Evolutionary conservation across 1,284 basidiomycete species (phyloP), one percentile per base, ranked within the genome.

Genomic region (Erythrobasidium hasegawianum): DNA sequence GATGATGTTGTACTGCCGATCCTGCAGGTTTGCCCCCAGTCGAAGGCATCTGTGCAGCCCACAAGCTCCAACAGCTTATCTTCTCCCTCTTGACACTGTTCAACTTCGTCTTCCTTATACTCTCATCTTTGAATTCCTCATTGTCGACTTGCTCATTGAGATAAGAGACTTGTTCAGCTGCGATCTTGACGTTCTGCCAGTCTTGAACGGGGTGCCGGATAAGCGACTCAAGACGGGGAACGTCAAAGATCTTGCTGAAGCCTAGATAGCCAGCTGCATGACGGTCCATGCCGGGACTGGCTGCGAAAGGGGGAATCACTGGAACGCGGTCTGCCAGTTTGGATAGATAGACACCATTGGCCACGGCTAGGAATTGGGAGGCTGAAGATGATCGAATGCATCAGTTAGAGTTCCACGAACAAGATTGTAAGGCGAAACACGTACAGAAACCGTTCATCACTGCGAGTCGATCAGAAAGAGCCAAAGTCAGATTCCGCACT

Each of bases 1-100:
- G 24, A 52, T 65, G 62, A 43, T 65, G 8, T 24, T 65, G 62
- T 22, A 65, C 62, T 13, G 45, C 56, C 47, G 54, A 57, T 41
- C 62, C 62, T 8, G 62, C 62, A 38, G 62, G 56, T 43, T 53
- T 65, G 13, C 62, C 62, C 27, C 41, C 24, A 14, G 24, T 10
- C 33, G 33, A 33, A 7, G 62, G 62, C 62, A 65, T 65, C 22
- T 65, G 62, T 24, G 62, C 55, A 9, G 62, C 62, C 62, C 62
- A 65, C 11, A 65, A 38, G 18, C 62, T 65, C 62, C 62, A 65
- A 33, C 62, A 65, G 14, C 41, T 39, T 2, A 65, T 53, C 33
- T 65, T 65, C 56, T 65, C 62, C 56, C 39, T 58, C 39, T 65
- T 50, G 16, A 65, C 56, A 24, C 24, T 38, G 2, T 26, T 27